Percentiles rank a stretch among this genome's conserved stretches.
Evolutionary conservation across 2,329 filamentous ascomycete genomes (phyloP).

Genomic region (Rhynchosporium secalis): DNA sequence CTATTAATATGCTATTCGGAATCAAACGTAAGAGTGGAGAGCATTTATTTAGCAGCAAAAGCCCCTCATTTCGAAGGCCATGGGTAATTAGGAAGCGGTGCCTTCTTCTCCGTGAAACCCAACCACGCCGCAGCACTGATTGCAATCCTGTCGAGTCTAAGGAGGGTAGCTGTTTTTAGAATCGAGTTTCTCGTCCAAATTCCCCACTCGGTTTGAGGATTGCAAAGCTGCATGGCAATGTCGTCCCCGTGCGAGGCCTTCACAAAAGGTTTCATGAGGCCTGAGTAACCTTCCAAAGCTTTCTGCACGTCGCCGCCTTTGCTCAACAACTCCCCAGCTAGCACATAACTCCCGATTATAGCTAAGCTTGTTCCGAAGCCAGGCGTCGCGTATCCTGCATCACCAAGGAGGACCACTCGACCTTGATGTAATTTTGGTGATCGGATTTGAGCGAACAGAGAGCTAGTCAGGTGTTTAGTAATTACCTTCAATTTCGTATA

Average conservation of each 20-base stretch:
- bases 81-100: neutral
- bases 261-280: constrained; percentile 41
- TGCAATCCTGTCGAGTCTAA: constrained; percentile 17
- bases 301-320: constrained; percentile 38
- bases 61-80: neutral
- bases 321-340: constrained; percentile 47
- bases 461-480: neutral
- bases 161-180: constrained; percentile 19
- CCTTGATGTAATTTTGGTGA: constrained; percentile 15
- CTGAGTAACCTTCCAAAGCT: constrained; percentile 44
- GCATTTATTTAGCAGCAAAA: too few relatives aligned
- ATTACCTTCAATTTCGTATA: too few relatives aligned
- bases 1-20: neutral
- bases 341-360: constrained; percentile 46
- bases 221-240: constrained; percentile 15
- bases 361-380: constrained; percentile 46
- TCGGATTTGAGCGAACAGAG: constrained; percentile 19
- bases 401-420: constrained; percentile 23
- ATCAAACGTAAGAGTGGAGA: neutral
- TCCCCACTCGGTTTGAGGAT: constrained; percentile 19
- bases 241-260: constrained; percentile 16
- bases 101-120: constrained; percentile 18
- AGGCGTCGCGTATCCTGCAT: constrained; percentile 45
- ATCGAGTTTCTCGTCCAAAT: constrained; percentile 22
- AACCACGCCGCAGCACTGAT: constrained; percentile 11